Evolutionary conservation across 2,329 filamentous ascomycete genomes (phyloP), one percentile per base, ranked within the genome.

Genomic region (Clarireedia sp.): DNA sequence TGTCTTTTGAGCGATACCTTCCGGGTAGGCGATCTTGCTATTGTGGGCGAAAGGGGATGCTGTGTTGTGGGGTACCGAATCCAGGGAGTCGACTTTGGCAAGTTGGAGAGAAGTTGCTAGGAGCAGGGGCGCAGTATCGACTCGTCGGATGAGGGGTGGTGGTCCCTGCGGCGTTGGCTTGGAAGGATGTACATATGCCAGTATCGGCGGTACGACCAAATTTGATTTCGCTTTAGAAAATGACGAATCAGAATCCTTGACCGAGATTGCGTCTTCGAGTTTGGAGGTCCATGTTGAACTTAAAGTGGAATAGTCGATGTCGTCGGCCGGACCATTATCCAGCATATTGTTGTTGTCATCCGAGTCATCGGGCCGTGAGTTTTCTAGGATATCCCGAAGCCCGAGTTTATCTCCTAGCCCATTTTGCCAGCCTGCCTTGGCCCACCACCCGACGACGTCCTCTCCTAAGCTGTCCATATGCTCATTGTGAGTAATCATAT

Each of bases 391-490:
- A 45, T 85, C 77, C 49, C 80, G 74, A 51, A 96, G 73, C 1
- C 84, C 81, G 7, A 97, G 77, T 70, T 95, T 96, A 51, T 87
- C 82, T 0, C 81, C 82, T 3, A 96, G 75, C 0, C 89, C 88
- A 3, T 80, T 76, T 70, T 97, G 91, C 94, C 94, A 99, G 54
- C 85, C 84, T 0, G 92, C 84, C 70, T 97, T 97, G 36, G 91
- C 89, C 90, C 91, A 96, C 87, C 89, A 96, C 6, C 91, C 90
- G 16, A 97, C 76, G 5, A 96, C 83, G 66, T 97, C 92, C 69
- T 97, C 92, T 33, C 87, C 88, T 48, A 99, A 84, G 55, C 86
- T 95, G 64, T 96, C 89, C 60, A 99, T 82, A 10, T 80, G 83
- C 29, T 91, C 86, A 65, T 96, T 95, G 59, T 79, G 76, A 56